Evolutionary conservation across 768 basidiomycete species (phyloP), one percentile per base, ranked within the genome.

Genomic region (Leccinum uliginosum): DNA sequence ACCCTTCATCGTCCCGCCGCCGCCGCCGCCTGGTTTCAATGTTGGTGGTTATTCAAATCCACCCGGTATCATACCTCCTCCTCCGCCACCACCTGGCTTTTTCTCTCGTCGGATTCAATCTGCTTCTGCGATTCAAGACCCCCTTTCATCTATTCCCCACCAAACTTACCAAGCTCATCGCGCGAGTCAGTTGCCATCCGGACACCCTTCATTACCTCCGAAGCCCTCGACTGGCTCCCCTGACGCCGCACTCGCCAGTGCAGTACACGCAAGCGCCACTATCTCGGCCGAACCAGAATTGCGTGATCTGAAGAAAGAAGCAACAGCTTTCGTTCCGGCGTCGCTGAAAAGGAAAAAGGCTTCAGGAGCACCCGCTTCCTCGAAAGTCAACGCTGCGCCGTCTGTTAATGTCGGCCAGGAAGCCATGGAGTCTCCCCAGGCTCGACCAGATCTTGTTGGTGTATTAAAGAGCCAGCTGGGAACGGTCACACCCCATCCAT

Each of bases 281-380:
- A 85, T 98, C 51, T 86, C 83, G 21, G 93, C 94, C 3, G 92
- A 78, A 46, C 93, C 97, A 4, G 80, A 93, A 67, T 73, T 99
- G 51, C 89, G 96, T 14, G 93, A 99, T 72, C 78, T 98, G 59
- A 93, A 94, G 75, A 94, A 93, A 72, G 97, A 99, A 70, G 89
- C 90, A 9, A 96, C 93, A 1, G 84, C 90, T 0, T 98, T 99
- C 65, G 83, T 98, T 4, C 97, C 97, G 4, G 69, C 86, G 2
- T 78, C 88, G 3, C 73, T 96, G 51, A 92, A 91, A 71, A 83
- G 91, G 48, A 93, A 89, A 72, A 87, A 80, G 58, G 69, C 68
- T 19, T 64, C 69, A 4, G 63, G 73, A 12, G 64, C 63, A 24
- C 57, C 76, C 6, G 58, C 74, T 21, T 68, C 75, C 2, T 61